phyloP scores from a whole-genome alignment of 331 rosid genomes.

The Quercus phellos region DNA sequence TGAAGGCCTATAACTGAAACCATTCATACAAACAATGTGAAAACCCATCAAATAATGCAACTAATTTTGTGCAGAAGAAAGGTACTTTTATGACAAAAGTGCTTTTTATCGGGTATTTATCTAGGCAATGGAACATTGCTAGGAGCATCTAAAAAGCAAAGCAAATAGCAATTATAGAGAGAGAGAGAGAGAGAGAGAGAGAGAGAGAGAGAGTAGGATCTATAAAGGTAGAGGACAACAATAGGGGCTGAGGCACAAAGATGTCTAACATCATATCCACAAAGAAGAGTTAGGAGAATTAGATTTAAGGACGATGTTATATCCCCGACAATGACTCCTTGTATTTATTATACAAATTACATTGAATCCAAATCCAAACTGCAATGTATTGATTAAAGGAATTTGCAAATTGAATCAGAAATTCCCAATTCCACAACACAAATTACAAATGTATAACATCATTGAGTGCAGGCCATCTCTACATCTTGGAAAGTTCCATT shows the following conservation, averaged over 20 bases:
- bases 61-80: background rate
- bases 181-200: background rate
- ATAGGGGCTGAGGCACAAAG: background rate
- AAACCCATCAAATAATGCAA: slow-evolving; percentile 2
- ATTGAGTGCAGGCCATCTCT: background rate
- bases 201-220: background rate
- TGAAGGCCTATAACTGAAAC: slow-evolving; percentile 89
- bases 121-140: background rate
- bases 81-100: background rate
- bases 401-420: background rate
- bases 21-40: slow-evolving; percentile 3
- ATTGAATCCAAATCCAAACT: background rate
- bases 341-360: background rate
- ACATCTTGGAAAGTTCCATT: slow-evolving; percentile 1
- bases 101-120: background rate
- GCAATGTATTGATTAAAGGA: background rate
- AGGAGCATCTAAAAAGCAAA: background rate
- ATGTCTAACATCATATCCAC: too few relatives aligned
- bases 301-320: background rate
- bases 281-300: background rate
- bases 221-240: background rate
- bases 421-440: background rate
- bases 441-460: background rate
- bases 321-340: background rate
- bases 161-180: background rate